Evolutionary conservation across 345 rosid genomes (phyloP).

Genomic region (Populus simonii): DNA sequence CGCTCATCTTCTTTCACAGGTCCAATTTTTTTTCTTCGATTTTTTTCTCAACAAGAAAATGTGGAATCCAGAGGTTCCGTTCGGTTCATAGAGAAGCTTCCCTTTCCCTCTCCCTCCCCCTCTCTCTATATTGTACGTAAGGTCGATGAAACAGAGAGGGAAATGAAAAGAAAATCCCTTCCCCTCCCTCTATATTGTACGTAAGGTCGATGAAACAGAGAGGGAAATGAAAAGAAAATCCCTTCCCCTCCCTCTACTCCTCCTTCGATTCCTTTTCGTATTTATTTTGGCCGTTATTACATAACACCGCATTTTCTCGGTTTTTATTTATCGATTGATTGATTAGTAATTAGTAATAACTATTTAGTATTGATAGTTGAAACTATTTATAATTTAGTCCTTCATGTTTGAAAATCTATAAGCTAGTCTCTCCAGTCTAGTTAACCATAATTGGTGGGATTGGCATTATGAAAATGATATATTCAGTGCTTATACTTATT

Average conservation of each 20-base stretch:
- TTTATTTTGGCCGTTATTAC: not conserved
- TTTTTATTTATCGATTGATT: not conserved
- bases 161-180: not conserved
- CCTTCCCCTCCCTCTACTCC: not conserved
- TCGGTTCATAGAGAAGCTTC: constrained; percentile 3
- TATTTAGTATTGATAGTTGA: not conserved
- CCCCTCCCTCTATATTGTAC: not conserved
- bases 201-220: constrained; percentile 11
- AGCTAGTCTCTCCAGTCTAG: not conserved
- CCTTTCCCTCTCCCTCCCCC: not conserved
- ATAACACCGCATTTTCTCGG: not conserved
- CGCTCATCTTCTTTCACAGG: constrained; percentile 42
- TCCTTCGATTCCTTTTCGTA: not conserved
- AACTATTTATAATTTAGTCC: not conserved
- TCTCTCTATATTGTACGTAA: not conserved
- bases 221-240: not conserved
- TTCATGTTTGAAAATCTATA: not conserved
- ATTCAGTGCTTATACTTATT: no score
- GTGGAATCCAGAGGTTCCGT: not conserved
- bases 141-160: constrained; percentile 13
- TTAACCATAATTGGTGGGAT: no score
- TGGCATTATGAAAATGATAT: no score
- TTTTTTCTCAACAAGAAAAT: not conserved
- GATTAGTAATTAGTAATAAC: not conserved
- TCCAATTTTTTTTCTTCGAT: not conserved